Conservation (phyloP, 1,284 basidiomycete species). For the Moesziomyces globuligerus region DNA sequence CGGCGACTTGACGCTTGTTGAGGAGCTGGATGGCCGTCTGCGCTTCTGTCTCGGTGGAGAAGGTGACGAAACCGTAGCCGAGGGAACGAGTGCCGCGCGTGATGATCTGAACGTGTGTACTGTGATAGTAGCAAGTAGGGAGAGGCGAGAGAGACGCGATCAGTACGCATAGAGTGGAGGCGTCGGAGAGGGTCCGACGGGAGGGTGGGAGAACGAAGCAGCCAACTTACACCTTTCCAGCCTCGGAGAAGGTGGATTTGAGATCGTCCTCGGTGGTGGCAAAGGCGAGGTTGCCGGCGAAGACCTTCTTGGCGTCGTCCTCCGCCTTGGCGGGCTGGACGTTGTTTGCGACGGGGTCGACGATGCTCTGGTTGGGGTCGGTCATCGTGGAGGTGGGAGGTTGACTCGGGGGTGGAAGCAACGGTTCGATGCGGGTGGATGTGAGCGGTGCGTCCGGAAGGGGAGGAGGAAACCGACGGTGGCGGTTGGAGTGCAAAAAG, state of each 20-base stretch:
- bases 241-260: conserved; percentile 56
- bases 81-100: conserved; percentile 63
- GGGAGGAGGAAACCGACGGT: no score
- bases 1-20: conserved; percentile 62
- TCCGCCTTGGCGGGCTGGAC: conserved; percentile 24
- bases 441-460: no score
- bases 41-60: conserved; percentile 55
- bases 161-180: background rate
- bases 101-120: conserved; percentile 60
- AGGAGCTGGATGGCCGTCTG: conserved; percentile 55
- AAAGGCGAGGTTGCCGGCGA: conserved; percentile 60
- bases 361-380: conserved; percentile 47
- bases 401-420: conserved; percentile 1
- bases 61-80: conserved; percentile 64
- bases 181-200: background rate
- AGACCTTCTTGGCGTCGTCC: conserved; percentile 47
- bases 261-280: conserved; percentile 62
- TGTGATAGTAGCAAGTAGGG: conserved; percentile 3
- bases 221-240: conserved; percentile 55
- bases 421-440: background rate
- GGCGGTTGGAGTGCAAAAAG: no score
- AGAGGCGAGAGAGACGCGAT: background rate
- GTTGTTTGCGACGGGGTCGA: conserved; percentile 47
- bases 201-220: no score
- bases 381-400: conserved; percentile 23